Base-by-base conservation (phyloP, 257 asterid species). In the Nicotiana sylvestris region DNA sequence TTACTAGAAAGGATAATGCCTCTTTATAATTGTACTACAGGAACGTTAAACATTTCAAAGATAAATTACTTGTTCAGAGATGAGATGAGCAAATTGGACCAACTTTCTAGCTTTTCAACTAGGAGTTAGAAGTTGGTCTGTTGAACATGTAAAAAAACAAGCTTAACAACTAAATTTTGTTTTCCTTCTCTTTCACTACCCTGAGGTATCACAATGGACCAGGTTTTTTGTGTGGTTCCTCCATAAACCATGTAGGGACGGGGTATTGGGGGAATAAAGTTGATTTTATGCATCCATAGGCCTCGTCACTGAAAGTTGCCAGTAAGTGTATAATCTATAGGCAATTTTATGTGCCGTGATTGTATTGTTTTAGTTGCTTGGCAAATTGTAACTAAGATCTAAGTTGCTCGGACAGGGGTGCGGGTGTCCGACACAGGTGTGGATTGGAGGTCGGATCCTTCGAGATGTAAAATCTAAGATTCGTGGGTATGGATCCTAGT, bases 201-300 rank as follows among this genome's bases (percentile, higher is more conserved):
- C 62, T 29, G 62, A 53, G 70, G 77, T 53, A 49, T 66, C 74
- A 35, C 74, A 62, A 58, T 60, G 77, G 30, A 84, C 74, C 39
- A 53, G 43, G 6, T 49, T 74, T 69, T 39, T 81, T 72, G 37
- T 13, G 39, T 39, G 80, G 15, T 49, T 74, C 11, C 64, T 74
- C 64, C 64, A 51, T 74, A 25, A 51, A 4, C n/a, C 46, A 51
- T 51, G 80, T 43, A 27, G 39, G 80, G 46, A 1, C 1, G 27
- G 11, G 78, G 62, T 74, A 49, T 3, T 51, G 43, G 80, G 27
- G 27, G 43, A 74, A 27, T 13, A 27, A 51, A 15, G 9, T 27
- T 27, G 80, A 51, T 74, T 35, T 1, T 27, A 27, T 49, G 39
- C 80, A 74, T 74, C 27, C 2, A 1, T 15, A 15, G 62, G 43